These are phyloP conservation scores for Coleophoma crateriformis DNA, from an alignment of 2,329 filamentous ascomycete species.

Conservation along the genomic window DNA sequence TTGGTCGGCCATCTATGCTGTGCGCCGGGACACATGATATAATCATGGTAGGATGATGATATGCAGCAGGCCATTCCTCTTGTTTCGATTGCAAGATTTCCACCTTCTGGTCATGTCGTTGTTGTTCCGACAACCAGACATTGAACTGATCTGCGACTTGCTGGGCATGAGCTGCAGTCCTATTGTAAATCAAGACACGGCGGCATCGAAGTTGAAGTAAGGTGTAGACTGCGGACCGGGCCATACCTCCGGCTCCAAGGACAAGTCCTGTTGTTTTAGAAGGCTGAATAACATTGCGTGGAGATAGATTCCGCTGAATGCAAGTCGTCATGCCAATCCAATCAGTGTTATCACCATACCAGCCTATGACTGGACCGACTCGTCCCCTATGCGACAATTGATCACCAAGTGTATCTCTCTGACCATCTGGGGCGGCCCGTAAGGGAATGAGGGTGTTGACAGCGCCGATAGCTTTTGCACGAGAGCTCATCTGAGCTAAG, in stretches of 20 bases:
- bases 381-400: constrained; percentile 39
- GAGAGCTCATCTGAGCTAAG: constrained; percentile 58
- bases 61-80: constrained; percentile 57
- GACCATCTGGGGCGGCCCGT: constrained; percentile 48
- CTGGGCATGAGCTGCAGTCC: constrained; percentile 57
- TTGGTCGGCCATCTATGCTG: constrained; percentile 53
- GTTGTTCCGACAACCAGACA: constrained; percentile 30
- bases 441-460: constrained; percentile 73
- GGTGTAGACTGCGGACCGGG: constrained; percentile 67
- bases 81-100: constrained; percentile 49
- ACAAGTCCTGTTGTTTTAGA: constrained; percentile 44
- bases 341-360: constrained; percentile 74
- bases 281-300: constrained; percentile 55
- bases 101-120: constrained; percentile 37
- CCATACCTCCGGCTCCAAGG: constrained; percentile 66
- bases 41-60: constrained; percentile 62
- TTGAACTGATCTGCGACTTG: constrained; percentile 64
- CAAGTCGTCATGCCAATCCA: constrained; percentile 73
- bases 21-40: constrained; percentile 70
- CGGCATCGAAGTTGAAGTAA: constrained; percentile 69
- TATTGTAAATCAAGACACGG: constrained; percentile 68
- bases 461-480: constrained; percentile 67
- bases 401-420: constrained; percentile 1
- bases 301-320: constrained; percentile 63
- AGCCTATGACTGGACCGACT: constrained; percentile 57